phyloP scores from a whole-genome alignment of 208 protist genomes.

The Leishmania turanica region DNA sequence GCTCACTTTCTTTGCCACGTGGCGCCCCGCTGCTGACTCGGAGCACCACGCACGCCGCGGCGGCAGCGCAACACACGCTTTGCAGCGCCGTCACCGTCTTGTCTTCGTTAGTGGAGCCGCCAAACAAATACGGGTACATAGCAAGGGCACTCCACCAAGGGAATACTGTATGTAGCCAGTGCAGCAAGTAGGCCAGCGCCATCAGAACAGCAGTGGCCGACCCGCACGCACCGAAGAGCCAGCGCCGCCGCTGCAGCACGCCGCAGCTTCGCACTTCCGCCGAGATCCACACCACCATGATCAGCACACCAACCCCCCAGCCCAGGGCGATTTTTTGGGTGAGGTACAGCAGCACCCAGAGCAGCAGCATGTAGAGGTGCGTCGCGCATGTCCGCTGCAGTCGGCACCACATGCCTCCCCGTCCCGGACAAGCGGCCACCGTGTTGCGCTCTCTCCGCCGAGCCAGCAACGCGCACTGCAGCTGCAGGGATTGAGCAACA shows the following conservation, averaged over 20 bases:
- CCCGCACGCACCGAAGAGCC: slow-evolving; percentile 8
- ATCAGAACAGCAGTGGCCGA: slow-evolving; percentile 8
- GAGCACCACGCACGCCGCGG: slow-evolving; percentile 22
- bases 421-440: background rate
- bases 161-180: slow-evolving; percentile 22
- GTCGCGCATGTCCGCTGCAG: slow-evolving; percentile 17
- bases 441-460: background rate
- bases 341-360: slow-evolving; percentile 12
- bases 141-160: slow-evolving; percentile 1
- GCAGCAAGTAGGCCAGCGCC: slow-evolving; percentile 13
- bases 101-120: background rate
- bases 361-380: slow-evolving; percentile 22
- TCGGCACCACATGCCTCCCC: background rate
- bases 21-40: slow-evolving; percentile 23
- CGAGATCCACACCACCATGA: slow-evolving; percentile 11
- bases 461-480: slow-evolving; percentile 9
- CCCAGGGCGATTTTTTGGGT: slow-evolving; percentile 20
- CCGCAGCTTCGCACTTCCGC: slow-evolving; percentile 27
- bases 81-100: background rate
- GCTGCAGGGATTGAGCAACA: slow-evolving; percentile 15
- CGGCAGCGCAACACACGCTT: slow-evolving; percentile 7
- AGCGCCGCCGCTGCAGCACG: slow-evolving; percentile 24
- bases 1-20: background rate
- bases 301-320: slow-evolving; percentile 9
- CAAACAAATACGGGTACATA: slow-evolving; percentile 18